Evolutionary conservation across 352 stramenopile species (phyloP), one percentile per base, ranked within the genome.

Genomic region (Pythium catenulatum): DNA sequence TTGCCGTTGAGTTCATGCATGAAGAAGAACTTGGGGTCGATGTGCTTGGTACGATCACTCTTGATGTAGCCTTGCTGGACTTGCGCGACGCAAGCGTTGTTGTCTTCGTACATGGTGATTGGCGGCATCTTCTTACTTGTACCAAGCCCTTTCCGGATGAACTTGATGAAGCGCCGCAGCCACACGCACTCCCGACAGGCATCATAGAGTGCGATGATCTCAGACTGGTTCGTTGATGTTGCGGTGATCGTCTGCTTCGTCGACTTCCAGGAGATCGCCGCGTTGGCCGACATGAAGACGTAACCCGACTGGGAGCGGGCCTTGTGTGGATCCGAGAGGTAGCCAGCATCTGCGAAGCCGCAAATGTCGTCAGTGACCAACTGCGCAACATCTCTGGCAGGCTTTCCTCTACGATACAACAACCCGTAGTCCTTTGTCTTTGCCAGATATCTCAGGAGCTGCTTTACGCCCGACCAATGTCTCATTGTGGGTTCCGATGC

Each of bases 1-100:
- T 82, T 87, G 15, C 80, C 72, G 17, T 82, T 82, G 45, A 87
- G 80, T 21, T 82, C 70, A n/a, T 87, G 80, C 80, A 87, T 87
- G 72, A 87, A 82, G 80, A 87, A 87, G 48, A 87, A 87, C 70
- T 87, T 87, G 4, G 80, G 80, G 63, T 87, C 80, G n/a, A 82
- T 87, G 59, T 87, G 80, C 59, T 87, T 87, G 34, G 58, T 87
- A 48, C 80, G 80, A 72, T 87, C 80, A 23, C 37, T 87, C 59
- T 82, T 82, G 72, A 87, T 87, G 58, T 82, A 87, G 3, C 80
- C 80, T 65, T 61, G 70, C 52, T 63, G 61, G 52, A 80, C 82
- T 72, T 86, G 79, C 5, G 69, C 70, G 45, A 82, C 70, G 39
- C 79, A 86, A 4, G 79, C 79, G 11, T 81, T 25, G 78, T 87